Conservation (phyloP, 768 basidiomycete species). For the Mycena chlorophos region DNA sequence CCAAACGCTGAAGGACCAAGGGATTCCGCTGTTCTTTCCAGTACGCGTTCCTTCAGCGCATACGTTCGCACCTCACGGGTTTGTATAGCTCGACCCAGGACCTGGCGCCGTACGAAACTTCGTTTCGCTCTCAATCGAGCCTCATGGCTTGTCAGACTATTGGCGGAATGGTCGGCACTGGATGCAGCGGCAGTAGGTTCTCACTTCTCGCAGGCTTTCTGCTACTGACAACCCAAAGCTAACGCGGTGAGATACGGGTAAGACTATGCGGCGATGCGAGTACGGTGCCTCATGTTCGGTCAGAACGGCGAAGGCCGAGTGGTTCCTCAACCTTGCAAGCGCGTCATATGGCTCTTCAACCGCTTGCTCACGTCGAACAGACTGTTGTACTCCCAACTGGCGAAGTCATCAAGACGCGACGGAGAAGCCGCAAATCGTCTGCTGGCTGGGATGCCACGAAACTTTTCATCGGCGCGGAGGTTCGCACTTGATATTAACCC, state of each 20-base stretch:
- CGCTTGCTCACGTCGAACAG: conserved; percentile 33
- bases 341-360: background rate
- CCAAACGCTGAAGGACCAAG: conserved; percentile 60
- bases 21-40: conserved; percentile 84
- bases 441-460: conserved; percentile 89
- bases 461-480: conserved; percentile 84
- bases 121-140: background rate
- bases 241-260: conserved; percentile 80
- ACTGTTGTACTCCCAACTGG: conserved; percentile 85
- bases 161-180: conserved; percentile 87
- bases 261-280: background rate
- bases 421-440: conserved; percentile 77
- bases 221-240: conserved; percentile 38
- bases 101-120: conserved; percentile 58
- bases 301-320: conserved; percentile 77
- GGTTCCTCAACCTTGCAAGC: conserved; percentile 79
- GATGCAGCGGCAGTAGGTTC: conserved; percentile 77
- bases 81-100: conserved; percentile 63
- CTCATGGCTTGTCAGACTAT: conserved; percentile 53
- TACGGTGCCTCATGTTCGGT: background rate
- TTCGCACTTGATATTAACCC: background rate
- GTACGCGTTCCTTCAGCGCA: conserved; percentile 41
- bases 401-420: conserved; percentile 84
- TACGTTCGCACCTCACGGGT: background rate
- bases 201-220: background rate